phyloP scores from a whole-genome alignment of 257 asterid species.

The Solanum lignicaule region DNA sequence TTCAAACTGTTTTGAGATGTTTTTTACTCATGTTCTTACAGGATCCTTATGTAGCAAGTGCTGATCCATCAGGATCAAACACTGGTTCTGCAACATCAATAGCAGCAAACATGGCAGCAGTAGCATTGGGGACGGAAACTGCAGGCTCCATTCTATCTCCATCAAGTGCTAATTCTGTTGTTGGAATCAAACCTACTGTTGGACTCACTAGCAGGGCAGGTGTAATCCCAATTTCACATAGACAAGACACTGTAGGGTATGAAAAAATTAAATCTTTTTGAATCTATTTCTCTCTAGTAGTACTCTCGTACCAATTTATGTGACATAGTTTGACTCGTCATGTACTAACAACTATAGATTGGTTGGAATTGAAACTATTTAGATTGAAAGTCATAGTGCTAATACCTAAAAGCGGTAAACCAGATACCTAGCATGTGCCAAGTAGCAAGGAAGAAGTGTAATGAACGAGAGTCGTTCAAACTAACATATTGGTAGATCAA shows the following conservation, averaged over 20 bases:
- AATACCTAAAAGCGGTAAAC: background rate
- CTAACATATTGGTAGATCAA: background rate
- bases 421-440: background rate
- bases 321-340: background rate
- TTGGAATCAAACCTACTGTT: slow-evolving; percentile 61
- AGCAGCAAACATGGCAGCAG: slow-evolving; percentile 51
- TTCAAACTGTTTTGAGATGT: too few species aligned
- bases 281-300: background rate
- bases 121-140: slow-evolving; percentile 60
- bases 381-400: background rate
- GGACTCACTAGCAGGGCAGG: slow-evolving; percentile 69
- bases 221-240: slow-evolving; percentile 50
- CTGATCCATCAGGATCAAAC: slow-evolving; percentile 54
- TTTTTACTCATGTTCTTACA: slow-evolving; percentile 7
- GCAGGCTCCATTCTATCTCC: slow-evolving; percentile 59
- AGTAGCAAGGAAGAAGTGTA: background rate
- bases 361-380: background rate
- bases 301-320: background rate
- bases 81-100: slow-evolving; percentile 69
- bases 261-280: background rate
- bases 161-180: slow-evolving; percentile 40
- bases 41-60: slow-evolving; percentile 48
- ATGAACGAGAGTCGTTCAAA: background rate
- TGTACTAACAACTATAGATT: background rate
- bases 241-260: slow-evolving; percentile 61